Percentiles rank a stretch among this genome's conserved stretches.
Evolutionary conservation across 495 filamentous ascomycete species (phyloP).

Genomic region (Annulohypoxylon bovei): DNA sequence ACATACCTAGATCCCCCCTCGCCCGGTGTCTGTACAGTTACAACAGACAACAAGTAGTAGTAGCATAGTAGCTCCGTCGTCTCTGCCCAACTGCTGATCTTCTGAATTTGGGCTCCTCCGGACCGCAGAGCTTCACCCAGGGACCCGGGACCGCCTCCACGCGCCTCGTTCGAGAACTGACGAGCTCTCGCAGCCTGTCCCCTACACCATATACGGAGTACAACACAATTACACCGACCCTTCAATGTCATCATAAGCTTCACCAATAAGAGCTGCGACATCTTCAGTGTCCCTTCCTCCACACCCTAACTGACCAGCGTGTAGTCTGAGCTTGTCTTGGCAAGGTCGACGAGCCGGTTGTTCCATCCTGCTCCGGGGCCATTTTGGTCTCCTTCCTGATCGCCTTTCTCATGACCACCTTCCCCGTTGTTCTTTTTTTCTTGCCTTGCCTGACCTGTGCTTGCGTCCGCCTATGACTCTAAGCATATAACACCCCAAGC

Average conservation of each 20-base stretch:
- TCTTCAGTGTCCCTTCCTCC: conserved; percentile 44
- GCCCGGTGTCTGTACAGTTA: conserved; percentile 26
- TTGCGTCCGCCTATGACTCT: conserved; percentile 47
- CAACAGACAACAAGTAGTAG: conserved; percentile 23
- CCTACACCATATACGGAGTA: conserved; percentile 35
- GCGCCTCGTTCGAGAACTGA: conserved; percentile 45
- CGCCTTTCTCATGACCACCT: conserved; percentile 52
- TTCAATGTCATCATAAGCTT: conserved; percentile 45
- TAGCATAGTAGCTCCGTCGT: conserved; percentile 37
- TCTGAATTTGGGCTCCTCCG: conserved; percentile 48
- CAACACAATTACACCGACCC: conserved; percentile 42
- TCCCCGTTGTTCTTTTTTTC: conserved; percentile 54
- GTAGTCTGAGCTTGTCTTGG: conserved; percentile 46
- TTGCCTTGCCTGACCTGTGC: conserved; percentile 47
- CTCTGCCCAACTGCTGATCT: conserved; percentile 54
- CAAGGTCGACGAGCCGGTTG: conserved; percentile 41
- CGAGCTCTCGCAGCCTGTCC: conserved; percentile 40
- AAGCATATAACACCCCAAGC: conserved; percentile 57
- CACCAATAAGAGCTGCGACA: conserved; percentile 46
- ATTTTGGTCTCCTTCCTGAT: conserved; percentile 43
- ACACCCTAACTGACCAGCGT: conserved; percentile 46
- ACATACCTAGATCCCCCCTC: conserved; percentile 29
- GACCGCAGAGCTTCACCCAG: conserved; percentile 44
- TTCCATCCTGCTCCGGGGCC: conserved; percentile 40
- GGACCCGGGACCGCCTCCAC: conserved; percentile 44